Evolutionary conservation across 2,329 filamentous ascomycete species (phyloP).

Genomic region (Bipolaris oryzae): DNA sequence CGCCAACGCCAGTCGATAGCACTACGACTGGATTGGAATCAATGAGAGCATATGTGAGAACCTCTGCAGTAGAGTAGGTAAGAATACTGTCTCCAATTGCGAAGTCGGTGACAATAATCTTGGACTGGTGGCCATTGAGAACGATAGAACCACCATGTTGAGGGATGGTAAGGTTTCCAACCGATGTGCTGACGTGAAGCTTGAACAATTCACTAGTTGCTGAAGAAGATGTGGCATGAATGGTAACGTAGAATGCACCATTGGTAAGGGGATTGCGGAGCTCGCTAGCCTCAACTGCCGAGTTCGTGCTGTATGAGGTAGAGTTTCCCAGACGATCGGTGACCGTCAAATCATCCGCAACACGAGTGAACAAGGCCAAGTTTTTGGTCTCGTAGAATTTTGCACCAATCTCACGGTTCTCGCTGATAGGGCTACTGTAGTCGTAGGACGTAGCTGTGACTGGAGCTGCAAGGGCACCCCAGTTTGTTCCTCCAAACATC

Average conservation of each 20-base stretch:
- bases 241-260: conserved; percentile 64
- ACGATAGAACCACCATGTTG: conserved; percentile 56
- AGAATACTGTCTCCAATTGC: conserved; percentile 59
- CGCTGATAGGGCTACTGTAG: conserved; percentile 66
- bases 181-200: conserved; percentile 62
- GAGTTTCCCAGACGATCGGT: conserved; percentile 59
- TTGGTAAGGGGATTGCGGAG: conserved; percentile 64
- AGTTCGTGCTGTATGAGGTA: conserved; percentile 59
- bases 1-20: conserved; percentile 49
- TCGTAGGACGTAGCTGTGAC: conserved; percentile 67
- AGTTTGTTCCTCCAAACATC: conserved; percentile 69
- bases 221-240: conserved; percentile 61
- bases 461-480: conserved; percentile 64
- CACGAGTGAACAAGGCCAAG: conserved; percentile 64
- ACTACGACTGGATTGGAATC: conserved; percentile 48
- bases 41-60: conserved; percentile 54
- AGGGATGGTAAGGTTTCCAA: conserved; percentile 61
- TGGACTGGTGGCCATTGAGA: conserved; percentile 66
- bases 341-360: conserved; percentile 62
- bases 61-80: conserved; percentile 60
- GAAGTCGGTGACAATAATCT: conserved; percentile 67
- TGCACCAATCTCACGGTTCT: conserved; percentile 62
- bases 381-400: conserved; percentile 70
- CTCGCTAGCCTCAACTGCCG: conserved; percentile 60
- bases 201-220: conserved; percentile 60